A percentile compares a stretch with the other conserved stretches of the same genome.
These are phyloP conservation scores for Trichomonascus vanleenenianus DNA, from an alignment of 805 yeast species.

Conservation along the genomic window DNA sequence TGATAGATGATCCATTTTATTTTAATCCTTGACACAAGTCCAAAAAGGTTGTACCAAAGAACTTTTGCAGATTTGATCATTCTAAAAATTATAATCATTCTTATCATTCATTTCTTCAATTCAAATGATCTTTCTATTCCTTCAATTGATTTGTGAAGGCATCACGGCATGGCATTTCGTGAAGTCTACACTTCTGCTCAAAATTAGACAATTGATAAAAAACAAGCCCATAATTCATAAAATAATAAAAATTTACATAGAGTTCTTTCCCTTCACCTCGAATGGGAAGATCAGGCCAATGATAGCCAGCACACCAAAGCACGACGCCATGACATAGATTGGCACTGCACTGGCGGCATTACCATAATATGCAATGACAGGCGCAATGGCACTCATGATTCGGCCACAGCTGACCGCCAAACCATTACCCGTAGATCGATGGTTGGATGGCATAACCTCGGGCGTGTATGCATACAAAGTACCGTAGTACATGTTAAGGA, in stretches of 20 bases:
- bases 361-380: constrained; percentile 40
- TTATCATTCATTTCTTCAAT: no score
- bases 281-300: constrained; percentile 40
- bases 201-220: no score
- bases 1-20: no score
- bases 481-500: constrained; percentile 44
- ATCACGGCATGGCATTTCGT: no score
- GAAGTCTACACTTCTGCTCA: no score
- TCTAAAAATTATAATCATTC: no score
- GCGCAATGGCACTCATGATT: constrained; percentile 39
- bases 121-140: no score
- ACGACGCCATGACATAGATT: constrained; percentile 39
- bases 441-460: constrained; percentile 45
- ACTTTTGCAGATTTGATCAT: no score
- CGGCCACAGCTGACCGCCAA: constrained; percentile 42
- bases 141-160: no score
- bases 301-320: constrained; percentile 36
- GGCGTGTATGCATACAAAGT: constrained; percentile 61
- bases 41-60: no score
- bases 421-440: constrained; percentile 52
- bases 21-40: no score
- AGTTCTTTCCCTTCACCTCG: constrained; percentile 18
- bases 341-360: constrained; percentile 39
- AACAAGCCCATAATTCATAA: no score
- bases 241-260: constrained; percentile 2